Evolutionary conservation across 2,329 filamentous ascomycete species (phyloP).

Genomic region (Exophiala viscosa): DNA sequence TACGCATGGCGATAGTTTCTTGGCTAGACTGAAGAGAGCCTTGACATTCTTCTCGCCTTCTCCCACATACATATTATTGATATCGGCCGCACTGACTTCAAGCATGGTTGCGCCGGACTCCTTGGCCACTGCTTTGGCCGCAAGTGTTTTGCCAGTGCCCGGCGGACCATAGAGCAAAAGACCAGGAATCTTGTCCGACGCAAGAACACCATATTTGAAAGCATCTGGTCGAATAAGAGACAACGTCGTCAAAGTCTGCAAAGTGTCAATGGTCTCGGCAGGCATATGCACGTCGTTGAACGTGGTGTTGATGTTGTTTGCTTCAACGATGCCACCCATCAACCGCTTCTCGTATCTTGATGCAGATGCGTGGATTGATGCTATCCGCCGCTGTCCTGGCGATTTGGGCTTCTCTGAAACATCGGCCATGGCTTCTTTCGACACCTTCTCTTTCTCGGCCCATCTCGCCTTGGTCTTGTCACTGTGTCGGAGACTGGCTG

Average conservation of each 20-base stretch:
- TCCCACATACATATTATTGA: constrained; percentile 95
- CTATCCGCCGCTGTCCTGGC: constrained; percentile 39
- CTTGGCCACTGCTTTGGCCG: constrained; percentile 63
- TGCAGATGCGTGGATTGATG: constrained; percentile 53
- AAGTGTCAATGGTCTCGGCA: constrained; percentile 74
- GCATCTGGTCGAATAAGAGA: constrained; percentile 85
- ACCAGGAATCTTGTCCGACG: constrained; percentile 85
- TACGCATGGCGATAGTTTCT: constrained; percentile 85
- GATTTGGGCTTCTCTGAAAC: constrained; percentile 30
- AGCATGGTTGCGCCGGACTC: constrained; percentile 66
- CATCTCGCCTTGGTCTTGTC: constrained; percentile 47
- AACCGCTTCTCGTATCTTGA: constrained; percentile 80
- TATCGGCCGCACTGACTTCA: constrained; percentile 82
- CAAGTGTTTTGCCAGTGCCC: constrained; percentile 60
- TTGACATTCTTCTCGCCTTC: constrained; percentile 95
- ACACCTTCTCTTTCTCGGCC: constrained; percentile 28
- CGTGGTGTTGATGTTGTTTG: constrained; percentile 76
- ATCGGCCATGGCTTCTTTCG: constrained; percentile 10
- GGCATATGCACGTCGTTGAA: constrained; percentile 85
- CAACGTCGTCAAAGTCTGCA: constrained; percentile 84
- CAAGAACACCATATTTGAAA: constrained; percentile 92
- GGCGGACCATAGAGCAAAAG: constrained; percentile 85
- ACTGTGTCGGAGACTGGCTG: constrained; percentile 37
- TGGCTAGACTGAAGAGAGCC: constrained; percentile 84
- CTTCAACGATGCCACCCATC: constrained; percentile 75